Evolutionary conservation across 306 rosid species (phyloP), one percentile per base, ranked within the genome.

Genomic region (Medicago arabica): DNA sequence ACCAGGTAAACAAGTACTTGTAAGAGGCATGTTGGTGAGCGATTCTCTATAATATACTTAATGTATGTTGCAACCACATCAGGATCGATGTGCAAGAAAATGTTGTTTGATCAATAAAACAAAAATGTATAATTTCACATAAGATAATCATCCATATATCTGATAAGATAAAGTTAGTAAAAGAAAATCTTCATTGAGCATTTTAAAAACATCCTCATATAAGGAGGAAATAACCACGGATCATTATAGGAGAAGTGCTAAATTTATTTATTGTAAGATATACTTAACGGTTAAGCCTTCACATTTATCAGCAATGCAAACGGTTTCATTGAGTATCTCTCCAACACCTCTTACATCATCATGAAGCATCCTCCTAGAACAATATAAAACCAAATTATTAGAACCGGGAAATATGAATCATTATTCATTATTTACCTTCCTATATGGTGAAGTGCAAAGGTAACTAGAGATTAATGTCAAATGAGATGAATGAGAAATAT

Each of bases 321-420:
- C 90, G 10, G 97, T 95, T 90, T 95, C 97, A 78, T 90, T 95
- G 53, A 95, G 80, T 60, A 81, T 87, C 88, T 95, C 99, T 10
- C 81, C 99, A 74, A 95, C 99, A 64, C 97, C 97, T 88, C 96
- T 87, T 38, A 86, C 82, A 83, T 95, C 99, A 77, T 95, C 99
- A 78, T 89, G 96, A 66, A 95, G 77, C 66, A 92, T 75, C 88
- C 98, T 89, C 98, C 98, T 95, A 76, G 47, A 66, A 69, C 21
- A 40, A 71, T 41, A 67, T 51, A 69, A 57, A 78, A 65, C 40
- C 15, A 84, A 64, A 88, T 43, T 75, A 78, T 31, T 31, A 75
- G 50, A 59, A 65, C 13, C 44, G 60, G 16, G 75, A 47, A 67
- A 70, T 38, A 59, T 63, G 71, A 34, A 63, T 50, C 44, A 78